These are phyloP conservation scores for Neonectria sp. DNA, from an alignment of 2,329 filamentous ascomycete species.

Conservation along the genomic window DNA sequence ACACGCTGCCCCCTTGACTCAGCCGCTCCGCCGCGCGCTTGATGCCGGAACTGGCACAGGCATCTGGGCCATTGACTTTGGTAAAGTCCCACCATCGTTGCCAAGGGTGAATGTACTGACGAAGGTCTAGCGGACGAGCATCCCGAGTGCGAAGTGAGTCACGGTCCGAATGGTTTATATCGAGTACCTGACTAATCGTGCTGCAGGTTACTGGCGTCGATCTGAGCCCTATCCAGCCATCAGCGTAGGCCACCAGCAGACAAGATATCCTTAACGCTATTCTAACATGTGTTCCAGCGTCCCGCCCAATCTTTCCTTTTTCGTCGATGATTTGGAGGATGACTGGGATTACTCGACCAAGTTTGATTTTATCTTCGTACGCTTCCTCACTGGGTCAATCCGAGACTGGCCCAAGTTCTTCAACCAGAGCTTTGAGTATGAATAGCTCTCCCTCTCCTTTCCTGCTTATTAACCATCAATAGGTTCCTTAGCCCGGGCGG, in stretches of 20 bases:
- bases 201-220: slow-evolving; percentile 31
- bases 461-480: fast-evolving
- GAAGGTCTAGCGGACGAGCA: slow-evolving; percentile 26
- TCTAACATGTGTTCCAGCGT: slow-evolving; percentile 8
- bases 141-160: slow-evolving; percentile 28
- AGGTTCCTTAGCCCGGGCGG: slow-evolving; percentile 26
- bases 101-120: background rate
- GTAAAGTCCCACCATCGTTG: fast-evolving
- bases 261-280: fast-evolving
- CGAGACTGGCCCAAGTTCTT: slow-evolving; percentile 37
- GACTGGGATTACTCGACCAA: slow-evolving; percentile 28
- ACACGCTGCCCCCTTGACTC: slow-evolving; percentile 7
- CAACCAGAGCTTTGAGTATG: slow-evolving; percentile 23
- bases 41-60: slow-evolving; percentile 32
- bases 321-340: slow-evolving; percentile 31
- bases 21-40: slow-evolving; percentile 1
- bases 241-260: background rate
- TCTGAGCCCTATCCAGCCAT: slow-evolving; percentile 32
- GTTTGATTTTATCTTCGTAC: slow-evolving; percentile 31
- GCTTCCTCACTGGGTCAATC: slow-evolving; percentile 28
- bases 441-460: too few relatives aligned
- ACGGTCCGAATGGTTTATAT: fast-evolving
- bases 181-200: background rate
- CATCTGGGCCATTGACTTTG: slow-evolving; percentile 37
- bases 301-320: slow-evolving; percentile 31